Base-by-base conservation (phyloP, 805 yeast genomes). In the Pichia thaimueangensis region DNA sequence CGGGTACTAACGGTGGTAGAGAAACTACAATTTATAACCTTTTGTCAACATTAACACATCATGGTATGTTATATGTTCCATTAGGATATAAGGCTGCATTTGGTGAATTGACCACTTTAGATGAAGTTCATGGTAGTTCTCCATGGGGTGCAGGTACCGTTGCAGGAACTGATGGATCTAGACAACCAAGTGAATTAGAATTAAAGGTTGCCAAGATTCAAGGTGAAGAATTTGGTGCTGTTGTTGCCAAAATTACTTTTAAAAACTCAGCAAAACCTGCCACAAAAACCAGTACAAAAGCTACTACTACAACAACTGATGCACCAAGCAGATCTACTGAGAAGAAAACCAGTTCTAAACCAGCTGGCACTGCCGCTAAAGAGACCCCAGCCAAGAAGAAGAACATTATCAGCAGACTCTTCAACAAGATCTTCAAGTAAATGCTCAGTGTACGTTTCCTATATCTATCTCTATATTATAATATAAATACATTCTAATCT, bases 111-210 rank as follows among this genome's bases (percentile, higher is more conserved):
- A 58, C 73, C 37, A 71, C 72, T 62, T 57, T 82, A 43, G 71
- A 69, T 13, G 89, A 81, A 65, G 70, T 74, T 42, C 88, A 82
- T 57, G 95, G 94, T 54, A 81, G 82, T 54, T 75, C 89, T 41
- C 76, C 95, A 39, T 86, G 87, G 83, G 95, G 95, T 64, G 87
- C 95, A 35, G 93, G 91, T 57, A 68, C 85, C 45, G 70, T 73
- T 52, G 86, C 95, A 27, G 91, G 82, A 50, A 67, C 77, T 17
- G 86, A 82, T 56, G 95, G 94, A 53, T 74, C 87, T 30, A 80
- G 89, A 69, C 64, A 60, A 49, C 83, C 88, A 34, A 59, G 78
- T 42, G 74, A 67, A 37, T 62, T 75, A 49, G 95, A 86, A 67
- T 68, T 76, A 63, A 70, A 72, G 52, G 57, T 81, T 47, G 89